These are phyloP conservation scores for Paramyrothecium roridum DNA, from an alignment of 2,329 filamentous ascomycete species.

Conservation along the genomic window DNA sequence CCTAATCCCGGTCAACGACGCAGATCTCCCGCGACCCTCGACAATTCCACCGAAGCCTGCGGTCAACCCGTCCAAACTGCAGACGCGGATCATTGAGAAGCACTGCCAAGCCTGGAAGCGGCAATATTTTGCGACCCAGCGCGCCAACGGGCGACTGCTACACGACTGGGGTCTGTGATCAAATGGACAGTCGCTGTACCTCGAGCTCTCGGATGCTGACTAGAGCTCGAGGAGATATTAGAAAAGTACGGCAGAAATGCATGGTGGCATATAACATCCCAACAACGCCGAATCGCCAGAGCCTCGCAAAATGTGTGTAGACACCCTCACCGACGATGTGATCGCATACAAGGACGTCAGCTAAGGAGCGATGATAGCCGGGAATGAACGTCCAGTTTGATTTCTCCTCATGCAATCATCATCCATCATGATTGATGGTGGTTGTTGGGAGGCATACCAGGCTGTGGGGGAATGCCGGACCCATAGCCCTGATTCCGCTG, in stretches of 20 bases:
- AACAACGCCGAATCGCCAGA: slow-evolving; percentile 1
- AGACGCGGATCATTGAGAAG: background rate
- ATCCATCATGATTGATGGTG: slow-evolving; percentile 68
- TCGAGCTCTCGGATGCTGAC: background rate
- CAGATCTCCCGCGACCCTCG: background rate
- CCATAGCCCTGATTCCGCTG: slow-evolving; percentile 66
- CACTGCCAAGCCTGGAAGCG: background rate
- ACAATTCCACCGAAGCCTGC: background rate
- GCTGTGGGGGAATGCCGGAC: slow-evolving; percentile 75
- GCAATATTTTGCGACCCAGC: background rate
- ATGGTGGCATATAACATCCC: slow-evolving; percentile 1
- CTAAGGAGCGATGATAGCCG: slow-evolving; percentile 53
- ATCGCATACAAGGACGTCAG: slow-evolving; percentile 25
- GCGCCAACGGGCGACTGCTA: background rate
- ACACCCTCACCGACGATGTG: background rate
- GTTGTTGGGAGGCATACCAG: slow-evolving; percentile 77
- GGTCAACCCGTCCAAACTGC: background rate
- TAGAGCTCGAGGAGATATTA: background rate
- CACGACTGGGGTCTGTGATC: background rate
- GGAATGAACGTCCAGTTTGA: slow-evolving; percentile 48
- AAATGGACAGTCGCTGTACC: background rate
- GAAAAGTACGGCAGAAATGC: background rate
- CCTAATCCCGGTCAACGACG: background rate
- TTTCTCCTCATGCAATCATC: slow-evolving; percentile 8
- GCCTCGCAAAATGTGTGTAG: background rate